These are phyloP conservation scores for Coniochaeta ligniaria DNA, from an alignment of 2,329 filamentous ascomycete genomes.

Conservation along the genomic window DNA sequence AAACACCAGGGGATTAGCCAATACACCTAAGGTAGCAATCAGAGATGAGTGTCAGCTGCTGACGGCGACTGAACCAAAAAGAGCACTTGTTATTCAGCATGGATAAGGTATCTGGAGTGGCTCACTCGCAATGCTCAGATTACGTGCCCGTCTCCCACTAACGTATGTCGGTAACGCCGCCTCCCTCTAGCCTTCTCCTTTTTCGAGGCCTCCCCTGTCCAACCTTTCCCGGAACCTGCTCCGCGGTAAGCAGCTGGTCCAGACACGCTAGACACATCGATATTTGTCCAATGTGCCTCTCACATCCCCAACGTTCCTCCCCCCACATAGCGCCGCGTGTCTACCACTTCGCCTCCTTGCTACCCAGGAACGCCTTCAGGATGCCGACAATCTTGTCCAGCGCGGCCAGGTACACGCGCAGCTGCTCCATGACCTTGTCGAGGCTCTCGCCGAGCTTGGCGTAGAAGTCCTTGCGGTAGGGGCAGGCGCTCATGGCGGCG, in stretches of 20 bases:
- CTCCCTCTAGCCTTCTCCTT: background rate
- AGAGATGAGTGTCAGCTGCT: background rate
- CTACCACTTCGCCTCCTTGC: conserved; percentile 53
- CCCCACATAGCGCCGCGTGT: conserved; percentile 2
- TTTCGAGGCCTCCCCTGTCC: background rate
- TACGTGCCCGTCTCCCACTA: background rate
- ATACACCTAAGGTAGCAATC: background rate
- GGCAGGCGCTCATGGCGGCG: conserved; percentile 86
- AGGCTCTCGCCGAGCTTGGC: conserved; percentile 68
- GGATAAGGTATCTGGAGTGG: background rate
- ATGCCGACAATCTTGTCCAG: conserved; percentile 75
- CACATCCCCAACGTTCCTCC: background rate
- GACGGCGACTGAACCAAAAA: background rate
- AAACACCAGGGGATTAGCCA: too few relatives aligned
- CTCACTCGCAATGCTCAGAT: background rate
- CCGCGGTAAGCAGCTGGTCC: background rate
- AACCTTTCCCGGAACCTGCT: background rate
- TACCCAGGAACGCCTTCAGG: conserved; percentile 52
- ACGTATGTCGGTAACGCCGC: background rate
- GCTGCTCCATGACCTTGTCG: conserved; percentile 52
- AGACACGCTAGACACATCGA: too few relatives aligned
- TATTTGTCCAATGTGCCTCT: background rate
- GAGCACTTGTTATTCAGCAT: background rate
- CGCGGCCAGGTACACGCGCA: conserved; percentile 66
- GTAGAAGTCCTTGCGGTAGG: conserved; percentile 93